phyloP scores from a whole-genome alignment of 1,139 yeast species.

The Komagataea norvegica region DNA sequence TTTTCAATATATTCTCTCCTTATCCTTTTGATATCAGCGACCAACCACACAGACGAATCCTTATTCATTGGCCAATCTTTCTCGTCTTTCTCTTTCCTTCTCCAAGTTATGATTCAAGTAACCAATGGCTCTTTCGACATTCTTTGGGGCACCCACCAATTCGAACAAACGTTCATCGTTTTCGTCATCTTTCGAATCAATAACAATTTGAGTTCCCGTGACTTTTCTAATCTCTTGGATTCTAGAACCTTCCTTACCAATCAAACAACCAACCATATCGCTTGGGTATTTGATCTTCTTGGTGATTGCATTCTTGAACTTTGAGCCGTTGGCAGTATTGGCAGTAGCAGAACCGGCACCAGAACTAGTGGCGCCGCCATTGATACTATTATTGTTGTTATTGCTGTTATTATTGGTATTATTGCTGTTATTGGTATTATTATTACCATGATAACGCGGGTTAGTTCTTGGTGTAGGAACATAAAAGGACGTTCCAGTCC shows the following conservation, averaged over 20 bases:
- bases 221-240: slow-evolving; percentile 81
- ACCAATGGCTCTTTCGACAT: slow-evolving; percentile 65
- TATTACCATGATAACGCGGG: slow-evolving; percentile 5
- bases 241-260: slow-evolving; percentile 82
- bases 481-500: slow-evolving; percentile 63
- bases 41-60: too few relatives aligned
- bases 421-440: slow-evolving; percentile 9
- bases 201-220: slow-evolving; percentile 77
- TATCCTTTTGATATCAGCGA: not conserved
- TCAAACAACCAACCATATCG: slow-evolving; percentile 85
- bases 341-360: too few relatives aligned
- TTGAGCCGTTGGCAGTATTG: too few relatives aligned
- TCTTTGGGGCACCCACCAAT: slow-evolving; percentile 58
- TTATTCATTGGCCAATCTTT: slow-evolving; percentile 20
- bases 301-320: too few relatives aligned
- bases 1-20: not conserved
- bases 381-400: slow-evolving; percentile 9
- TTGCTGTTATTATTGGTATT: slow-evolving; percentile 3
- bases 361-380: slow-evolving; percentile 7
- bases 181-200: slow-evolving; percentile 67
- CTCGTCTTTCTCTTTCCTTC: slow-evolving; percentile 69
- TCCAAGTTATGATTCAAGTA: slow-evolving; percentile 72
- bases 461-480: slow-evolving; percentile 45
- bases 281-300: slow-evolving; percentile 62
- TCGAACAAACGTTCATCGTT: slow-evolving; percentile 68